Evolutionary conservation across 345 rosid genomes (phyloP), one percentile per base, ranked within the genome.

Genomic region (Arabis hirsuta): DNA sequence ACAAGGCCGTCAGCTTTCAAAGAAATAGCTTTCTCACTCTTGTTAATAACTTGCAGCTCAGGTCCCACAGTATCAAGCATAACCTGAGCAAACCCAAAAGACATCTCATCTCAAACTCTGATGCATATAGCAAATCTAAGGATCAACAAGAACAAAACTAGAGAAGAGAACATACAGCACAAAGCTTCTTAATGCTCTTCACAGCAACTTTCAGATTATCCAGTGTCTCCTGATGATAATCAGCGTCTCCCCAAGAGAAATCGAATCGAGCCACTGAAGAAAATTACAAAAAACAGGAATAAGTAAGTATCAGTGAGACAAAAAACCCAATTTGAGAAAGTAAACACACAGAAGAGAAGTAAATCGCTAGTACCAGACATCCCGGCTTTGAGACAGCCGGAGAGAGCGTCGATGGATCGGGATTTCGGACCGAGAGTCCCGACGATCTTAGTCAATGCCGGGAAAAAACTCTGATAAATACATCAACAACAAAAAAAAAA

Each of bases 1-100:
- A 95, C 97, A 62, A 71, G 56, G 20, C 73, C 99, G 80, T 91
- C 90, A 10, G 87, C 93, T 85, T 73, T 62, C 44, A 95, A 90
- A 16, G 93, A 78, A 71, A 95, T 95, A 56, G 92, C 45, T 62
- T 80, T 84, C 84, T 84, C 97, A 51, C 76, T 76, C 63, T 83
- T 91, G 76, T 95, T 95, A 73, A 87, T 75, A 43, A 95, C 97
- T 88, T 90, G 96, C 78, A 95, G 67, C 80, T 95, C 99, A 11
- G 99, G 81, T 42, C 99, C 99, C 26, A 91, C 96, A 0, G 96
- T 91, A 62, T 95, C 99, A 77, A 95, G 80, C 99, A 91, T 91
- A 78, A 91, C 97, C 97, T 95, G 72, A 68, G 16, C 38, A 16
- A 46, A 59, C 62, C 65, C 13, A 67, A n/a, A 58, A 62, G 1